phyloP scores from a whole-genome alignment of 108 stramenopile species.

The Cyclostephanos invisitatus region DNA sequence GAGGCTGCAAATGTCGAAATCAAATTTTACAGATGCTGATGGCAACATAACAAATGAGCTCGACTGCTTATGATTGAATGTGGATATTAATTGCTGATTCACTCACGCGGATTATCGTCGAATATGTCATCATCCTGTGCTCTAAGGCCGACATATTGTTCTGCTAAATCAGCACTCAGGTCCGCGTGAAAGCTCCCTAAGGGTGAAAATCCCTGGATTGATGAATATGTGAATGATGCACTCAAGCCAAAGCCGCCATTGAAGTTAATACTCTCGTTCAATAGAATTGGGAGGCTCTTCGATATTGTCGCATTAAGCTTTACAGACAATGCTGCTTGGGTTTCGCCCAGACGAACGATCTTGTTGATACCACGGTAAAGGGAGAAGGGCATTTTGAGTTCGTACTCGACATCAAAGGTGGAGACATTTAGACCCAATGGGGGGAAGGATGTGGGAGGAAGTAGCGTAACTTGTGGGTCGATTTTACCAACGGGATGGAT shows the following conservation, averaged over 20 bases:
- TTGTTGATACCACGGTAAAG: slow-evolving; percentile 11
- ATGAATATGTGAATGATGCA: slow-evolving; percentile 2
- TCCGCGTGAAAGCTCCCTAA: background rate
- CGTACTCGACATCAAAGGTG: background rate
- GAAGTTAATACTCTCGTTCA: background rate
- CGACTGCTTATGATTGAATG: background rate
- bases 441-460: background rate
- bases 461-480: background rate
- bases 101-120: slow-evolving; percentile 34
- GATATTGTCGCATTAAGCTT: background rate
- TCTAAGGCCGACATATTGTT: slow-evolving; percentile 3
- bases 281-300: slow-evolving; percentile 1
- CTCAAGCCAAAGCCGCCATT: slow-evolving; percentile 1
- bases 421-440: background rate
- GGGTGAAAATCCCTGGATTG: background rate
- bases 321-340: background rate
- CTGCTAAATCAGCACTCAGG: background rate
- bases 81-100: background rate
- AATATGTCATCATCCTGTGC: slow-evolving; percentile 33
- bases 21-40: slow-evolving; percentile 24
- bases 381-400: background rate
- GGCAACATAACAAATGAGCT: background rate
- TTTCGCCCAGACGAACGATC: slow-evolving; percentile 1
- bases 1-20: slow-evolving; percentile 29
- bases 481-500: background rate